phyloP scores from a whole-genome alignment of 768 basidiomycete species.

The Lactarius pseudohatsudake region DNA sequence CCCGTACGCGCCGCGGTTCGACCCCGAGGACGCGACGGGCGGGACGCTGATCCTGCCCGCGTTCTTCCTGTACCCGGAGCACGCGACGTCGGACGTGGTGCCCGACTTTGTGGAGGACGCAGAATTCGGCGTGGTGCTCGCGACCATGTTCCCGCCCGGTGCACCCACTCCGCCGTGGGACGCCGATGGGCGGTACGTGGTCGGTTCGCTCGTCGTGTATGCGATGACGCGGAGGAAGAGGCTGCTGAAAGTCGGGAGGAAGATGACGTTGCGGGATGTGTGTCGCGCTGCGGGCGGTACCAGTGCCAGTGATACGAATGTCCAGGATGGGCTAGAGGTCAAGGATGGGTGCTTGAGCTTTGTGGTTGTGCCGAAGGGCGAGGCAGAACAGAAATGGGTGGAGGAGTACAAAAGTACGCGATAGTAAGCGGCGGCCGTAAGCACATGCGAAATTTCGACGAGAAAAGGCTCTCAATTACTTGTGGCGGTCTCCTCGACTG shows the following conservation, averaged over 20 bases:
- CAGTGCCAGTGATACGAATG: slow-evolving; percentile 44
- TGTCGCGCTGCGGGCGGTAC: slow-evolving; percentile 56
- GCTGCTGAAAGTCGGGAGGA: slow-evolving; percentile 88
- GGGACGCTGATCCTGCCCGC: slow-evolving; percentile 76
- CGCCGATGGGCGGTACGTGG: slow-evolving; percentile 59
- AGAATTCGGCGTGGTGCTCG: slow-evolving; percentile 74
- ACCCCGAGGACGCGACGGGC: slow-evolving; percentile 58
- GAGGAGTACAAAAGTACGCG: slow-evolving; percentile 74
- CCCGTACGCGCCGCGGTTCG: slow-evolving; percentile 64
- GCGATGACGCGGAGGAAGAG: slow-evolving; percentile 75
- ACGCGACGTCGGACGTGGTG: slow-evolving; percentile 87
- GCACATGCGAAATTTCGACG: neutral
- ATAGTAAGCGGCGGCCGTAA: slow-evolving; percentile 21
- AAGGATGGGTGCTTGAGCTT: slow-evolving; percentile 81
- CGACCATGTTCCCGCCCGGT: slow-evolving; percentile 79
- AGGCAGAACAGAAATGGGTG: slow-evolving; percentile 80
- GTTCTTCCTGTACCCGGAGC: slow-evolving; percentile 91
- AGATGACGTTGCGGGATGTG: slow-evolving; percentile 81
- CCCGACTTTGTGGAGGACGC: slow-evolving; percentile 83
- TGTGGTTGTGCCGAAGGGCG: slow-evolving; percentile 74
- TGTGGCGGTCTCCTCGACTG: too few relatives aligned
- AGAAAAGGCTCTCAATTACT: too few relatives aligned
- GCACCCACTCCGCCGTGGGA: slow-evolving; percentile 77
- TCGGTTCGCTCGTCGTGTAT: slow-evolving; percentile 71
- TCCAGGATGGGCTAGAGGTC: slow-evolving; percentile 81